A percentile compares a stretch with the other conserved stretches of the same genome.
phyloP scores from a whole-genome alignment of 2,329 filamentous ascomycete genomes.

The Penicillium sp. region DNA sequence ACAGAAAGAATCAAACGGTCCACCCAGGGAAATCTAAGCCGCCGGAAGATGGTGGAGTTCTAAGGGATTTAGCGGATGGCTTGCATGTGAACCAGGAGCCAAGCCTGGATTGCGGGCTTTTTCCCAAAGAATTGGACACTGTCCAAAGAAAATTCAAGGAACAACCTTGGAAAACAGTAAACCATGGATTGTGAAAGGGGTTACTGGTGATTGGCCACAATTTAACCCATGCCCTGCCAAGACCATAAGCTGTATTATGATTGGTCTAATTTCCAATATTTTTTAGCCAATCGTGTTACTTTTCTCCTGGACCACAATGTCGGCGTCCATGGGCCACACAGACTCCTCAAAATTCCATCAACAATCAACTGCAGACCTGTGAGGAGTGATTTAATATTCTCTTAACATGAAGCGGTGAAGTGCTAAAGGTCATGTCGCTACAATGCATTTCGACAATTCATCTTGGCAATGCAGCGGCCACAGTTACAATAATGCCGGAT shows the following conservation, averaged over 20 bases:
- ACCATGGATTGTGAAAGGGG: background rate
- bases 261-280: background rate
- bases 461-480: background rate
- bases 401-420: background rate
- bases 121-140: background rate
- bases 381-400: background rate
- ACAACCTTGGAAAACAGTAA: background rate
- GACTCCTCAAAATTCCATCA: background rate
- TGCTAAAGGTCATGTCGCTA: background rate
- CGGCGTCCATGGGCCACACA: background rate
- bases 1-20: background rate
- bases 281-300: background rate
- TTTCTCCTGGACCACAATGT: conserved; percentile 1
- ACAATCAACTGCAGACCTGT: background rate
- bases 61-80: background rate
- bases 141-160: background rate
- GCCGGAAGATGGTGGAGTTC: background rate
- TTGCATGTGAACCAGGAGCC: background rate
- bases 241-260: background rate
- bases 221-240: background rate
- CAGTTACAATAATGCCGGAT: background rate
- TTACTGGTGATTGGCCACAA: background rate
- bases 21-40: background rate
- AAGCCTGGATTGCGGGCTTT: background rate
- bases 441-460: background rate